Evolutionary conservation across 768 basidiomycete genomes (phyloP), one percentile per base, ranked within the genome.

Genomic region (Dioszegia crocea): DNA sequence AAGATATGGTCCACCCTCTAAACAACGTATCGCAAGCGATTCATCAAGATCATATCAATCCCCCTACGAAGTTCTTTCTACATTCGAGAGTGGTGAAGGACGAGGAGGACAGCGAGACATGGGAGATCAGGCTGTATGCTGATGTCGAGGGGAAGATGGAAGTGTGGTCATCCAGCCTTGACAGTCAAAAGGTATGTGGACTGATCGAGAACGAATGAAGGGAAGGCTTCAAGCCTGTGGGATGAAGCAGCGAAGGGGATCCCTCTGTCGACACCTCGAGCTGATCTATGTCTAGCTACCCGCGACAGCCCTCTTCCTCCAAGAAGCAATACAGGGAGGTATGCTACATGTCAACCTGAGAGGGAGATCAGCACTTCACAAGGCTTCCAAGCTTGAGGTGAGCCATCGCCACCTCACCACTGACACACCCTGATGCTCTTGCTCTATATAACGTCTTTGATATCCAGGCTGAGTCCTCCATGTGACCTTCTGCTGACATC

Each of bases 271-370:
- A n/a, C n/a, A n/a, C n/a, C n/a, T n/a, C n/a, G n/a, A n/a, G 54
- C 54, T 55, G 54, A 55, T 39, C 40, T 10, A 16, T 14, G 17
- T 16, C 23, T 31, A 56, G 54, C 26, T 56, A n/a, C 54, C 54
- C n/a, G 50, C 38, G 6, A 29, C 44, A 2, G 50, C 30, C 4
- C 33, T n/a, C 12, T 38, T 26, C 11, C 19, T 69, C 16, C 48
- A 43, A 1, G 57, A 59, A 21, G 60, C 64, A n/a, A 64, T 66
- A 47, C 27, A 51, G 44, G 57, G 53, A 4, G 67, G 67, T 2
- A 45, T 57, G 27, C 47, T 69, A 17, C 67, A 68, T 57, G 46
- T 57, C 23, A 23, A 39, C 40, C 8, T 57, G 27, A 48, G 49
- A 23, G 47, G 61, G 41, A 40, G 60, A 60, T 30, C 21, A 21